A percentile compares a stretch with the other conserved stretches of the same genome.
phyloP scores from a whole-genome alignment of 2,329 filamentous ascomycete genomes.

The Aspergillus ruber region DNA sequence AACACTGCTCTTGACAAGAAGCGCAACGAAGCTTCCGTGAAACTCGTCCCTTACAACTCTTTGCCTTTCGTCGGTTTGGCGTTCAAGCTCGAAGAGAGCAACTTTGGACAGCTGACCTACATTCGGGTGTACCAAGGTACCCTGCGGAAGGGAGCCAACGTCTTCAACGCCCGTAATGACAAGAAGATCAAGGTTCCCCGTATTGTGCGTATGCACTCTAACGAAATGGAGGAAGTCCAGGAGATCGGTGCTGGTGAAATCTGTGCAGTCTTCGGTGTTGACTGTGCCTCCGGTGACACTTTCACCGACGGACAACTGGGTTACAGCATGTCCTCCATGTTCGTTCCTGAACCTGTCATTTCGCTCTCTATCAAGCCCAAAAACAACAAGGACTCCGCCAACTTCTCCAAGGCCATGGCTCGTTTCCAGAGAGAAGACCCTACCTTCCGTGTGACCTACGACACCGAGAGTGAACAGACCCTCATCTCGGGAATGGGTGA shows the following conservation, averaged over 20 bases:
- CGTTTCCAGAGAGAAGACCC: conserved; percentile 98
- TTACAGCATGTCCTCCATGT: conserved; percentile 96
- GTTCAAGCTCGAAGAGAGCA: conserved; percentile 98
- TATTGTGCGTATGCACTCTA: conserved; percentile 98
- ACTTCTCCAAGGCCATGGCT: conserved; percentile 98
- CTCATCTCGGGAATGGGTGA: conserved; percentile 99
- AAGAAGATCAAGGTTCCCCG: conserved; percentile 96
- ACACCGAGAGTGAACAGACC: conserved; percentile 87
- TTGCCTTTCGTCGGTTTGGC: conserved; percentile 91
- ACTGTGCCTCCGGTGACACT: conserved; percentile 95
- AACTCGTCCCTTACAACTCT: conserved; percentile 87
- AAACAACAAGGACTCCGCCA: conserved; percentile 80
- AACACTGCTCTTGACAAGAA: conserved; percentile 83
- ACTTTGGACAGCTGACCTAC: conserved; percentile 96
- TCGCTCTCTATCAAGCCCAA: conserved; percentile 97
- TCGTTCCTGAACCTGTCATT: conserved; percentile 95
- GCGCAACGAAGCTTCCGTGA: conserved; percentile 70
- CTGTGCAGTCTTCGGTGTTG: conserved; percentile 95
- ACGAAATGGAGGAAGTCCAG: conserved; percentile 94
- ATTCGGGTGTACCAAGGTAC: conserved; percentile 96
- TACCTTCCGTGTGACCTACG: conserved; percentile 91
- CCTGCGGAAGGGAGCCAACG: conserved; percentile 77
- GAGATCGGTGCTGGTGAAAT: conserved; percentile 96
- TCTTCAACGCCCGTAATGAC: conserved; percentile 88
- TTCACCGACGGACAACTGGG: conserved; percentile 91